These are phyloP conservation scores for Dictyostelium gargantuum DNA, from an alignment of 208 protist species.

Conservation along the genomic window DNA sequence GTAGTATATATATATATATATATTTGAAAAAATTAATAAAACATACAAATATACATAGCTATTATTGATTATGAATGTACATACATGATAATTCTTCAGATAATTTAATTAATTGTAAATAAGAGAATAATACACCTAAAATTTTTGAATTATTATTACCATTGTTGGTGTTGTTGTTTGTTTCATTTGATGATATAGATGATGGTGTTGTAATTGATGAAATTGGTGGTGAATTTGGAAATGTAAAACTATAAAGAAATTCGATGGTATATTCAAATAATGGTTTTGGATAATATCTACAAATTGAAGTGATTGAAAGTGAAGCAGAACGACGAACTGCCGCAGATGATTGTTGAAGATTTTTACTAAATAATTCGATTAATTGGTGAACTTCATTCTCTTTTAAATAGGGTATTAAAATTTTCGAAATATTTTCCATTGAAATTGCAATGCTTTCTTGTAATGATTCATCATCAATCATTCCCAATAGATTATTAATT, in stretches of 20 bases:
- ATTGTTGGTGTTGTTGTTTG: not conserved
- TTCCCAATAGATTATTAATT: constrained; percentile 1
- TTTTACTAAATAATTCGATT: constrained; percentile 4
- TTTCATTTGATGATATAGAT: not conserved
- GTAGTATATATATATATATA: not conserved
- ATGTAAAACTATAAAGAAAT: not conserved
- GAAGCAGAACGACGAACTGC: constrained; percentile 18
- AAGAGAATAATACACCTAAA: constrained; percentile 40
- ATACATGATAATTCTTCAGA: constrained; percentile 1
- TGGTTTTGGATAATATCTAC: constrained; percentile 23
- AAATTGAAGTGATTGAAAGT: constrained; percentile 13
- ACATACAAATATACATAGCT: not conserved
- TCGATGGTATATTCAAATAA: constrained; percentile 29
- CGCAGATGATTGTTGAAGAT: not conserved
- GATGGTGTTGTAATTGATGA: not conserved
- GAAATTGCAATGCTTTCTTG: constrained; percentile 26
- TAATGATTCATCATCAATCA: constrained; percentile 8
- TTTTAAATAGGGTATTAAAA: constrained; percentile 53
- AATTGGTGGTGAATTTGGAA: not conserved
- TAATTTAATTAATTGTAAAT: constrained; percentile 50
- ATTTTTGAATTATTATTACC: not conserved
- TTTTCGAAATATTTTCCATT: constrained; percentile 28
- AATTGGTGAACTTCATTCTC: constrained; percentile 45
- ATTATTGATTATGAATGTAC: not conserved
- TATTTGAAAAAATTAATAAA: not conserved